These are phyloP conservation scores for Lagenidium giganteum DNA, from an alignment of 352 stramenopile genomes.

Conservation along the genomic window DNA sequence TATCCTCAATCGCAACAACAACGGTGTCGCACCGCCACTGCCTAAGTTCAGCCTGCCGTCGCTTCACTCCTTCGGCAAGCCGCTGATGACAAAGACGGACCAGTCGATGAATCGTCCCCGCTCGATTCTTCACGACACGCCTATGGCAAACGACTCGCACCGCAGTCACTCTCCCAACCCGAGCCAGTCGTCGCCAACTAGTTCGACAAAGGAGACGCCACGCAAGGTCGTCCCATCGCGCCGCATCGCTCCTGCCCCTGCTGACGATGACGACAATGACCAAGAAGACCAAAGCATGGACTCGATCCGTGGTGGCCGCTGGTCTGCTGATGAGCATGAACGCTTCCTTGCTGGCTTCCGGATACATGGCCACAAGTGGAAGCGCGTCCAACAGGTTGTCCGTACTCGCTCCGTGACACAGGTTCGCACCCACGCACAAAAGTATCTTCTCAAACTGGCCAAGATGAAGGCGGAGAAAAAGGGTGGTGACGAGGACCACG, in stretches of 20 bases:
- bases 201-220: slow-evolving; percentile 16
- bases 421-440: slow-evolving; percentile 85
- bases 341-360: slow-evolving; percentile 82
- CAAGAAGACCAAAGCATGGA: slow-evolving; percentile 35
- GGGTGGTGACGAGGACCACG: slow-evolving; percentile 1
- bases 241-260: slow-evolving; percentile 49
- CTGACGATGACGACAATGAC: slow-evolving; percentile 62
- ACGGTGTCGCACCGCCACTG: slow-evolving; percentile 15
- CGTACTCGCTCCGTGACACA: slow-evolving; percentile 85
- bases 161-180: neutral
- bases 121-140: slow-evolving; percentile 30
- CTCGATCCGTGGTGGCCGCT: slow-evolving; percentile 76
- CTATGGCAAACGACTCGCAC: slow-evolving; percentile 8
- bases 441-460: slow-evolving; percentile 87
- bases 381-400: slow-evolving; percentile 85
- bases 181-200: neutral
- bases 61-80: slow-evolving; percentile 69
- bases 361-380: slow-evolving; percentile 88
- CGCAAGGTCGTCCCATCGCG: slow-evolving; percentile 23
- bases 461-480: slow-evolving; percentile 86
- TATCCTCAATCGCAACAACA: slow-evolving; percentile 57
- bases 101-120: slow-evolving; percentile 19
- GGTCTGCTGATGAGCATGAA: slow-evolving; percentile 83
- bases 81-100: slow-evolving; percentile 52
- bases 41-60: slow-evolving; percentile 73